Percentiles rank a stretch among this genome's conserved stretches.
phyloP scores from a whole-genome alignment of 768 basidiomycete species.

The Coprinopsis strossmayeri region DNA sequence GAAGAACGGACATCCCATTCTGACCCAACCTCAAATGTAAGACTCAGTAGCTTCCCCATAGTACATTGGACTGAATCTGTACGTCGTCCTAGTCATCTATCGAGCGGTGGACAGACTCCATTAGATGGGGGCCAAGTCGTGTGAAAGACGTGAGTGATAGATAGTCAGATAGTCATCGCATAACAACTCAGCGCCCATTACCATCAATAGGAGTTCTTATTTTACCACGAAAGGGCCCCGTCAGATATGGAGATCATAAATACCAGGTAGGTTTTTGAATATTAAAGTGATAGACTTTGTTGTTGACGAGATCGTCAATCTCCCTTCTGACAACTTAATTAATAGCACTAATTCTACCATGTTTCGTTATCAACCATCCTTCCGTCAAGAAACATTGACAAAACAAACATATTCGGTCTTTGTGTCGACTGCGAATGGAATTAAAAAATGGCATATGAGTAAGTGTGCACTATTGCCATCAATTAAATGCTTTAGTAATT shows the following conservation, averaged over 20 bases:
- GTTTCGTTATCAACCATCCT: slow-evolving; percentile 9
- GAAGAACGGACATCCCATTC: slow-evolving; percentile 68
- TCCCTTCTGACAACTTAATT: not conserved
- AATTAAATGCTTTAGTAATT: not conserved
- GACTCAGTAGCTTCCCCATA: too few relatives aligned
- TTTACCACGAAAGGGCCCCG: slow-evolving; percentile 62
- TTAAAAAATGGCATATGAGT: slow-evolving; percentile 81
- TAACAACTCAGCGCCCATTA: too few relatives aligned
- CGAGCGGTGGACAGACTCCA: slow-evolving; percentile 78
- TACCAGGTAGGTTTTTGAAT: not conserved
- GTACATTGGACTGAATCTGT: too few relatives aligned
- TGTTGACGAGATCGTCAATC: not conserved
- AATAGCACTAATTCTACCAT: slow-evolving; percentile 3
- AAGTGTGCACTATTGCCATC: slow-evolving; percentile 16
- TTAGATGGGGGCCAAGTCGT: slow-evolving; percentile 73
- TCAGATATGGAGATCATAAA: slow-evolving; percentile 33
- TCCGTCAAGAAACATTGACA: slow-evolving; percentile 43
- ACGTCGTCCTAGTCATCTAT: slow-evolving; percentile 50
- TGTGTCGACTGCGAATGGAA: slow-evolving; percentile 58
- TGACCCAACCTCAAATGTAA: slow-evolving; percentile 57
- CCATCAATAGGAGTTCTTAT: slow-evolving; percentile 68
- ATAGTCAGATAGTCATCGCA: too few relatives aligned
- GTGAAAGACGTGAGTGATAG: slow-evolving; percentile 72
- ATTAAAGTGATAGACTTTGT: not conserved
- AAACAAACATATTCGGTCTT: slow-evolving; percentile 81